These are phyloP conservation scores for Cutaneotrichosporon daszewskae DNA, from an alignment of 1,284 basidiomycete species.

Conservation along the genomic window DNA sequence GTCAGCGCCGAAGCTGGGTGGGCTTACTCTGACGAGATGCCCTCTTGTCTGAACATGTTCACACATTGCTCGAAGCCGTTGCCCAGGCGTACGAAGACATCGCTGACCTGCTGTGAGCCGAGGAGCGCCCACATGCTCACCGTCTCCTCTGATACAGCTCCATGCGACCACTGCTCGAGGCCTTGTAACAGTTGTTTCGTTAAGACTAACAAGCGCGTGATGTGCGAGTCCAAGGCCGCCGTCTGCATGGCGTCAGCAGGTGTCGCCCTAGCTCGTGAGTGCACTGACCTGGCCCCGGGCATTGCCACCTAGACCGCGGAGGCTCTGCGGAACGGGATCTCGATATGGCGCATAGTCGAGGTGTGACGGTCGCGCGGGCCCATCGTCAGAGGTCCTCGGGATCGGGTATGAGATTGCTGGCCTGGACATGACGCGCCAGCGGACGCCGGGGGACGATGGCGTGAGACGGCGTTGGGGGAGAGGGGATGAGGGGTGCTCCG, in stretches of 20 bases:
- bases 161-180: slow-evolving; percentile 78
- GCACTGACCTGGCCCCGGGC: not conserved
- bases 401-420: slow-evolving; percentile 22
- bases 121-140: slow-evolving; percentile 22
- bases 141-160: slow-evolving; percentile 64
- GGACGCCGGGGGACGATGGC: not conserved
- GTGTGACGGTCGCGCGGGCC: not conserved
- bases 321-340: not conserved
- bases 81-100: slow-evolving; percentile 91
- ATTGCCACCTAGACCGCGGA: not conserved
- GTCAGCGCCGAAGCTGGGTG: slow-evolving; percentile 11
- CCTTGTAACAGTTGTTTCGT: slow-evolving; percentile 92
- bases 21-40: slow-evolving; percentile 83
- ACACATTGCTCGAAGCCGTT: slow-evolving; percentile 97
- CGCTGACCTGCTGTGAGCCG: slow-evolving; percentile 63
- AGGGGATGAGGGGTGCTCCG: no score
- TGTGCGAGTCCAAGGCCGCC: slow-evolving; percentile 63
- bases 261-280: not conserved
- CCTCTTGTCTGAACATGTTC: slow-evolving; percentile 74
- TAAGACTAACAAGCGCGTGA: slow-evolving; percentile 86
- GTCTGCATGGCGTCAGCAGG: slow-evolving; percentile 13
- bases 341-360: not conserved
- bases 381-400: slow-evolving; percentile 1
- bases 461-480: not conserved
- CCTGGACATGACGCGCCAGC: slow-evolving; percentile 14